Percentiles rank a stretch among this genome's conserved stretches.
Evolutionary conservation across 2,329 filamentous ascomycete genomes (phyloP).

Genomic region (Diaporthe batatas): DNA sequence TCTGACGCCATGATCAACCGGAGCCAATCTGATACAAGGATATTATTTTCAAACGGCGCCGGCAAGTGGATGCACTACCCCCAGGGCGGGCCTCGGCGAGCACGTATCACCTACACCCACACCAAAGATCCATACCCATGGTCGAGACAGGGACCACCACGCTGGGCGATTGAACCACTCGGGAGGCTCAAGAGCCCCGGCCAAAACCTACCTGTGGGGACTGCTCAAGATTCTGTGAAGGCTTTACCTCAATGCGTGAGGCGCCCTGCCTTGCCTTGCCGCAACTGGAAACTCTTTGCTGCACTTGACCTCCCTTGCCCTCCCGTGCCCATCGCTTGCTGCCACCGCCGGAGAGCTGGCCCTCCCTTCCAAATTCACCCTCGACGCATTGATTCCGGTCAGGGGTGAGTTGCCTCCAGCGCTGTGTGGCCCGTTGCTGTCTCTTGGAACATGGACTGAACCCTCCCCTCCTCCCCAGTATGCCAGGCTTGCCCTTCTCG

Average conservation of each 20-base stretch:
- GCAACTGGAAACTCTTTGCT: slow-evolving; percentile 51
- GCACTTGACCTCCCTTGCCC: slow-evolving; percentile 44
- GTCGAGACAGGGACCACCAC: slow-evolving; percentile 47
- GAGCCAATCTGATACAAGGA: slow-evolving; percentile 53
- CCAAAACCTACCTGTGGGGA: slow-evolving; percentile 51
- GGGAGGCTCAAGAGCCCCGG: slow-evolving; percentile 47
- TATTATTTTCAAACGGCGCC: slow-evolving; percentile 48
- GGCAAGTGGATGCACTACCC: slow-evolving; percentile 43
- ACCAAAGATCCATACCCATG: slow-evolving; percentile 45
- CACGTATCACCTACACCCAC: slow-evolving; percentile 43
- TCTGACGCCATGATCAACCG: slow-evolving; percentile 56
- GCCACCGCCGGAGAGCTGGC: slow-evolving; percentile 44
- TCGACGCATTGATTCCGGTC: slow-evolving; percentile 40
- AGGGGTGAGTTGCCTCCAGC: slow-evolving; percentile 42
- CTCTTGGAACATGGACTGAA: slow-evolving; percentile 47
- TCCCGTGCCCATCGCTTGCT: slow-evolving; percentile 19
- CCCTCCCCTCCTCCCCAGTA: slow-evolving; percentile 42
- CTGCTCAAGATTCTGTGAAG: slow-evolving; percentile 47
- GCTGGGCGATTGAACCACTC: slow-evolving; percentile 43
- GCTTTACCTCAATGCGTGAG: slow-evolving; percentile 51
- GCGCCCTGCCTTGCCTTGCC: slow-evolving; percentile 50
- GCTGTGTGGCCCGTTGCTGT: slow-evolving; percentile 44
- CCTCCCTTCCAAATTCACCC: slow-evolving; percentile 44
- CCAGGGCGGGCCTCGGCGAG: slow-evolving; percentile 38
- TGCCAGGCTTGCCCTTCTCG: slow-evolving; percentile 41